Evolutionary conservation across 768 basidiomycete species (phyloP).

Genomic region (Tephrocybe sp.): DNA sequence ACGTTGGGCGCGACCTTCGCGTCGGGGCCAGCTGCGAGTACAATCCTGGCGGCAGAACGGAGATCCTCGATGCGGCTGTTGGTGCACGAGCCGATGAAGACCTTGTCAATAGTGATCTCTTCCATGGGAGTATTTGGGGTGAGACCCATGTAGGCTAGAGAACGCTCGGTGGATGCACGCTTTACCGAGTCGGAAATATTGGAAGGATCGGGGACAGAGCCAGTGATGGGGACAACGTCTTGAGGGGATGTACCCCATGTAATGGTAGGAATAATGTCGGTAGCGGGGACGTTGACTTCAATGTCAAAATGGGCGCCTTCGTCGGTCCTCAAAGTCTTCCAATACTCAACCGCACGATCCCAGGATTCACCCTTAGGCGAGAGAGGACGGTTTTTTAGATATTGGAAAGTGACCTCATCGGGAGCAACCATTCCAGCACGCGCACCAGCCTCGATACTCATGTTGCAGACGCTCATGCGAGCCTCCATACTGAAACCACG

Average conservation of each 20-base stretch:
- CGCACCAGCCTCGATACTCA: conserved; percentile 94
- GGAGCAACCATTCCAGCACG: conserved; percentile 93
- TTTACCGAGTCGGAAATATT: conserved; percentile 63
- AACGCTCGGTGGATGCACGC: conserved; percentile 69
- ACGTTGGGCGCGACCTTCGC: conserved; percentile 74
- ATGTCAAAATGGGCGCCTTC: conserved; percentile 83
- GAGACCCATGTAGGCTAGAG: conserved; percentile 87
- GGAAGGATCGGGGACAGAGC: conserved; percentile 74
- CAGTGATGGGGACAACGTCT: conserved; percentile 83
- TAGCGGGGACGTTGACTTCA: conserved; percentile 76
- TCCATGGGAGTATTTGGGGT: conserved; percentile 76
- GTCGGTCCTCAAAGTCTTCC: conserved; percentile 78
- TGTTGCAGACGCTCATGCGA: conserved; percentile 89
- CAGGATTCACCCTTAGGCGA: conserved; percentile 83
- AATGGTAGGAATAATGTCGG: conserved; percentile 86
- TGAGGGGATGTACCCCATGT: conserved; percentile 95
- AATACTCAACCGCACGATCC: conserved; percentile 85
- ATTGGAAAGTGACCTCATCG: conserved; percentile 83
- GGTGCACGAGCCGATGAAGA: conserved; percentile 94
- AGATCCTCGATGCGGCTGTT: conserved; percentile 94
- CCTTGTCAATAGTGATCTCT: conserved; percentile 80
- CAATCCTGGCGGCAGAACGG: conserved; percentile 78
- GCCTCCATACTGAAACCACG: conserved; percentile 87
- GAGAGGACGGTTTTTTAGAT: conserved; percentile 79
- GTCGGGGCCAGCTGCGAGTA: conserved; percentile 70